Evolutionary conservation across 2,329 filamentous ascomycete genomes (phyloP), one percentile per base, ranked within the genome.

Genomic region (Diaporthe caulivora): DNA sequence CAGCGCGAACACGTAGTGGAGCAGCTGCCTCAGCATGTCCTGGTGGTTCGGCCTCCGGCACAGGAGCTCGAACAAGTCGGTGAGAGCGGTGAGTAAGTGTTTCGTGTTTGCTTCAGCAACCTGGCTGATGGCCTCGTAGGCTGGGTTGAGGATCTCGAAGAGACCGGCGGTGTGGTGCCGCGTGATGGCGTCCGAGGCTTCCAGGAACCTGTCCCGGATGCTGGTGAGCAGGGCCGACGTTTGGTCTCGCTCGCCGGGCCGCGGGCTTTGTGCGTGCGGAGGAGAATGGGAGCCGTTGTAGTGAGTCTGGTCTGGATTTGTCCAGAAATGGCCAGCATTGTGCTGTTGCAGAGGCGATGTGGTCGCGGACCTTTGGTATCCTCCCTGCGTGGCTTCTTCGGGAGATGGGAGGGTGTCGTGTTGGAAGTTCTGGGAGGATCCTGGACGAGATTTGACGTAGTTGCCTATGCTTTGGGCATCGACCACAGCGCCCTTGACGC

Each of bases 111-210:
- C 15, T 3, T 40, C 62, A 1, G 62, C 15, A 17, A 67, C 31
- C n/a, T 10, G 17, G 47, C 62, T 67, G 3, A 67, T 67, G 15
- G 62, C 47, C 62, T 67, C 62, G 47, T 67, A 67, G 2, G 62
- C 62, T 3, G 62, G 62, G 47, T 67, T 53, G 62, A 67, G 62
- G 9, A 67, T 67, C 13, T 13, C 62, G n/a, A 67, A 67, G n/a
- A 67, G 62, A 8, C 5, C 31, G 31, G 62, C 31, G 47, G 47
- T 67, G 8, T 67, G 15, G 3, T 6, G 47, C n/a, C 62, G 44
- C 31, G 47, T 8, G 15, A 67, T 53, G 9, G 62, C 44, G 7
- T 40, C 62, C 1, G 62, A 67, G 1, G 62, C 62, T 8, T 34
- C 62, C n/a, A 67, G 47, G 18, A 67, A 67, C 31, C 62, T 53